Percentiles rank a stretch among this genome's conserved stretches.
Evolutionary conservation across 768 basidiomycete genomes (phyloP).

Genomic region (Rubroboletus satanas): DNA sequence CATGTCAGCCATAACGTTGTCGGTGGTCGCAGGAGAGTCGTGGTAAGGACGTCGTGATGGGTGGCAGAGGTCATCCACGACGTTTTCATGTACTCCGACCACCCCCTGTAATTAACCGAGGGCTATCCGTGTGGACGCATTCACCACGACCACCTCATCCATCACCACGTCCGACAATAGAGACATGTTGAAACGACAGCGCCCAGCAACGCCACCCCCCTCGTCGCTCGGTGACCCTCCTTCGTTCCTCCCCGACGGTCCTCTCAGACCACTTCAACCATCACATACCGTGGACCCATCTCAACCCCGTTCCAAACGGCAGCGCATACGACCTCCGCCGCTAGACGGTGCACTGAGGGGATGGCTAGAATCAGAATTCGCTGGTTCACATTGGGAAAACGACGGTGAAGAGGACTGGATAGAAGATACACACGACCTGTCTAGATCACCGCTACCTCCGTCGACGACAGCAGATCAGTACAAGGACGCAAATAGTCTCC

Average conservation of each 20-base stretch:
- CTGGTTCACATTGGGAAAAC: constrained; percentile 15
- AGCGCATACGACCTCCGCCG: constrained; percentile 48
- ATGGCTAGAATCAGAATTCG: constrained; percentile 31
- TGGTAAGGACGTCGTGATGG: not conserved
- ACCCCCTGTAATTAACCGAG: constrained; percentile 8
- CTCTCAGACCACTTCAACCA: constrained; percentile 10
- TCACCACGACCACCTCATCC: constrained; percentile 1
- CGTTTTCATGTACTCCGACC: constrained; percentile 20
- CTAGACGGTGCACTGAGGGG: constrained; percentile 52
- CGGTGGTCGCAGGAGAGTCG: constrained; percentile 1
- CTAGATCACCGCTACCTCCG: constrained; percentile 14
- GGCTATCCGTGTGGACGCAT: not conserved
- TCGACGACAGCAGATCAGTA: constrained; percentile 39
- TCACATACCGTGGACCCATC: constrained; percentile 7
- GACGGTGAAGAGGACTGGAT: constrained; percentile 34
- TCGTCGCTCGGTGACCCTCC: constrained; percentile 28
- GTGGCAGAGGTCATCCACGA: constrained; percentile 20
- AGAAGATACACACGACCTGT: constrained; percentile 35
- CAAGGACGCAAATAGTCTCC: constrained; percentile 56
- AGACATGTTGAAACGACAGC: constrained; percentile 53
- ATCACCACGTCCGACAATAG: constrained; percentile 6
- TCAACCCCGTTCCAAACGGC: constrained; percentile 46
- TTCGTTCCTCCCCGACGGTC: constrained; percentile 16
- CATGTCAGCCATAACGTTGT: constrained; percentile 47
- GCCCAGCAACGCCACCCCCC: constrained; percentile 43